Percentiles rank a stretch among this genome's conserved stretches.
phyloP scores from a whole-genome alignment of 2,329 filamentous ascomycete genomes.

The Periconia digitata region DNA sequence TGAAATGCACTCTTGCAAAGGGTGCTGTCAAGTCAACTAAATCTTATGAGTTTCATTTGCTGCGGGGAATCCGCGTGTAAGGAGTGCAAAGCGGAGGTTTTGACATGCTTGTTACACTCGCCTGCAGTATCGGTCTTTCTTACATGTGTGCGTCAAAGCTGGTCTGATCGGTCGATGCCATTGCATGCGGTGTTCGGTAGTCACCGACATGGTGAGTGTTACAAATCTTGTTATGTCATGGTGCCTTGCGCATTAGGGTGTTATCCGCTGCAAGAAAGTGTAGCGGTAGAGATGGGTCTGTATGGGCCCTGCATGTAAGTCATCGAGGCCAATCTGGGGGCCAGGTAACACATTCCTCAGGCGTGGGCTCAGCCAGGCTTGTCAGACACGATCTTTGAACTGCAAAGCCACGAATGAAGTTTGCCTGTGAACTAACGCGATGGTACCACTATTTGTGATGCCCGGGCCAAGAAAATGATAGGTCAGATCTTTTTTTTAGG shows the following conservation, averaged over 20 bases:
- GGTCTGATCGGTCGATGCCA: neutral
- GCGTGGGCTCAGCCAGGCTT: neutral
- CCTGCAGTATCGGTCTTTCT: conserved; percentile 1
- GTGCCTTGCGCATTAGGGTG: neutral
- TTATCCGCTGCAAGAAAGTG: neutral
- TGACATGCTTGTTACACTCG: conserved; percentile 27
- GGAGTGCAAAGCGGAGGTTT: conserved; percentile 18
- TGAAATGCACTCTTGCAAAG: neutral
- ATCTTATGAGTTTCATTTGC: neutral
- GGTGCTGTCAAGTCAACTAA: neutral
- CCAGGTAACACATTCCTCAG: neutral
- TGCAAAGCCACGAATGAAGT: neutral
- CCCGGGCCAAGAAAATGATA: neutral
- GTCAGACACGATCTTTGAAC: neutral
- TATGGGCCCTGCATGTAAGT: no score
- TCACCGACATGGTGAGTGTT: neutral
- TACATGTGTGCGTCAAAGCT: conserved; percentile 3
- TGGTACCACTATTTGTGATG: neutral
- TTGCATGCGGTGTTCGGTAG: neutral
- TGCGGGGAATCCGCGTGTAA: neutral
- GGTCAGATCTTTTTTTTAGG: neutral
- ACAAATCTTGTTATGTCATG: no score
- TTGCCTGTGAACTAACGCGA: neutral
- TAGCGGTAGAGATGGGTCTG: neutral
- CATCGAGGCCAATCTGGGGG: neutral